Evolutionary conservation across 164 flowering plant genomes (phyloP).

Genomic region (Nymphaea colorata): DNA sequence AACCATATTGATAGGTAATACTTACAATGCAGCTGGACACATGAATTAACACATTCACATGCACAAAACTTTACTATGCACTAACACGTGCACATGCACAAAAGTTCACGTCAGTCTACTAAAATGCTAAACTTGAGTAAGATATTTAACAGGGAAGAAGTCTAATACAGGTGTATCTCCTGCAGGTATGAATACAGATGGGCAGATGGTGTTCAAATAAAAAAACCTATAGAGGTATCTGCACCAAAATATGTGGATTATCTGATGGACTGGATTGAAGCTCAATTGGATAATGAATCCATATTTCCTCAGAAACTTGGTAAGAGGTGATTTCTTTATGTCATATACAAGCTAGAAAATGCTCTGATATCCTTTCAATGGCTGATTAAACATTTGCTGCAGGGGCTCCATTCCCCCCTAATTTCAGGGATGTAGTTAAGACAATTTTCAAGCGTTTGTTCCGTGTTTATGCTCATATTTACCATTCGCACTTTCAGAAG

Average conservation of each 20-base stretch:
- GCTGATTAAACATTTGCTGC: slow-evolving; percentile 6
- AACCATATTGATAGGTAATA: no score
- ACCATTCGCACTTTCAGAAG: slow-evolving; percentile 95
- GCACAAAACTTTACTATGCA: no score
- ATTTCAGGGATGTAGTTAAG: slow-evolving; percentile 94
- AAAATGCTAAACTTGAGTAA: no score
- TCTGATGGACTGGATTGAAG: slow-evolving; percentile 97
- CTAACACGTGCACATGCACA: no score
- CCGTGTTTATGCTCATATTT: slow-evolving; percentile 97
- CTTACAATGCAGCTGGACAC: no score
- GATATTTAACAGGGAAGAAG: no score
- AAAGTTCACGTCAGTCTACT: no score
- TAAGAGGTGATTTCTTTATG: slow-evolving; percentile 18
- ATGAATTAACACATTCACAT: no score
- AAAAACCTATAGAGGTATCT: slow-evolving; percentile 97
- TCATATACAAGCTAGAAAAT: not conserved
- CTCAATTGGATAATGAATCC: slow-evolving; percentile 92
- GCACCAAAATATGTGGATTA: slow-evolving; percentile 99
- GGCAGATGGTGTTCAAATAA: slow-evolving; percentile 98
- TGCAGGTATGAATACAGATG: slow-evolving; percentile 93
- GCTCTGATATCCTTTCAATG: not conserved
- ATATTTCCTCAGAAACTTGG: slow-evolving; percentile 97
- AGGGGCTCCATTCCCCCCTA: slow-evolving; percentile 93
- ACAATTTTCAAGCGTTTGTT: slow-evolving; percentile 94
- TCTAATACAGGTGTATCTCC: not conserved